These are phyloP conservation scores for Fonsecaea nubica DNA, from an alignment of 2,329 filamentous ascomycete species.

Conservation along the genomic window DNA sequence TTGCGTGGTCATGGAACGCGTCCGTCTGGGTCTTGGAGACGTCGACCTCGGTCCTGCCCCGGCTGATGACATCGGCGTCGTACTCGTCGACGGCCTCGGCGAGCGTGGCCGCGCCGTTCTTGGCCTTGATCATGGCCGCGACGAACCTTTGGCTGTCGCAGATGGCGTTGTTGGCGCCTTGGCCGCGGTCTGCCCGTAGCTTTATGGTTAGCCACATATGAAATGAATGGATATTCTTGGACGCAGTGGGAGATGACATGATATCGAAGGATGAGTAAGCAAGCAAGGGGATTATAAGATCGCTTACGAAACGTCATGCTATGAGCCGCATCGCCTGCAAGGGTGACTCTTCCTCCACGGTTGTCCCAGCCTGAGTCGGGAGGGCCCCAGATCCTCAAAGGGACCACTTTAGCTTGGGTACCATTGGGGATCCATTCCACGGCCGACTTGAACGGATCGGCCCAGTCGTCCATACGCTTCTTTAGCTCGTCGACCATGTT, in stretches of 20 bases:
- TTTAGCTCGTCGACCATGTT: constrained; percentile 40
- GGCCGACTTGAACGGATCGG: constrained; percentile 34
- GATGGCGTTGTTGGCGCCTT: constrained; percentile 37
- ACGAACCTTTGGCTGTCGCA: constrained; percentile 35
- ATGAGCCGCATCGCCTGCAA: constrained; percentile 69
- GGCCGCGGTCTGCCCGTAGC: constrained; percentile 30
- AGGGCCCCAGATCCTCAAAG: constrained; percentile 38
- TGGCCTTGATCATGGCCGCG: constrained; percentile 32
- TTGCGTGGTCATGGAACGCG: constrained; percentile 32
- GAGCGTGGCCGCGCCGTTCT: constrained; percentile 21
- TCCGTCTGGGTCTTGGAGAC: constrained; percentile 32
- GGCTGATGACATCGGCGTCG: constrained; percentile 31
- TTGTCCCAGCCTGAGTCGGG: constrained; percentile 41
- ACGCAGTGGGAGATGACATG: neutral
- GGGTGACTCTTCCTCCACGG: constrained; percentile 47
- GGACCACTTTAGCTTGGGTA: constrained; percentile 34
- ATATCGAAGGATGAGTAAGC: constrained; percentile 51
- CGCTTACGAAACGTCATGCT: constrained; percentile 45
- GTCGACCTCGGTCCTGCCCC: constrained; percentile 33
- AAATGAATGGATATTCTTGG: too few relatives aligned
- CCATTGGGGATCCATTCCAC: constrained; percentile 37
- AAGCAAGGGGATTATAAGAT: neutral
- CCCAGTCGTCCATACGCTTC: constrained; percentile 33
- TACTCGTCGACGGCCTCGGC: constrained; percentile 34
- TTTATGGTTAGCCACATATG: neutral